A percentile compares a stretch with the other conserved stretches of the same genome.
These are phyloP conservation scores for Nitzschia palea DNA, from an alignment of 108 stramenopile genomes.

Conservation along the genomic window DNA sequence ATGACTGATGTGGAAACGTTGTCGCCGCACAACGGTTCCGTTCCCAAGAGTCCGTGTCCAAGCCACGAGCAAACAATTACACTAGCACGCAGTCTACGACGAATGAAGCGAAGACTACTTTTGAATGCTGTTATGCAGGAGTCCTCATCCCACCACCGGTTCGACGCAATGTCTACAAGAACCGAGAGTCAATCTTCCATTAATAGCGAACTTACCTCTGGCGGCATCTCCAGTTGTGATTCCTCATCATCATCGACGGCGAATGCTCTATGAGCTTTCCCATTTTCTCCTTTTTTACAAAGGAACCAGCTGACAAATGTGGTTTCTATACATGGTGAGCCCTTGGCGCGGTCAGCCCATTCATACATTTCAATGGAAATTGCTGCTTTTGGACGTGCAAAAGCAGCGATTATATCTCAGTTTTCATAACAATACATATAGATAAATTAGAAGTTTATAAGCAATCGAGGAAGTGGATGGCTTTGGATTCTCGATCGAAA, in stretches of 20 bases:
- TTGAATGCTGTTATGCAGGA: constrained; percentile 1
- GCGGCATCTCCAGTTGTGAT: too few relatives aligned
- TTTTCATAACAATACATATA: too few relatives aligned
- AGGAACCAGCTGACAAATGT: not conserved
- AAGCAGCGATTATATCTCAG: too few relatives aligned
- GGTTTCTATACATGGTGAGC: not conserved
- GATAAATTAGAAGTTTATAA: too few relatives aligned
- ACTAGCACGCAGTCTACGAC: not conserved
- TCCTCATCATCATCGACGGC: not conserved
- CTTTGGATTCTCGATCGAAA: too few relatives aligned
- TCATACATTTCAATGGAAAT: too few relatives aligned
- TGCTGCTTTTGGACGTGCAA: too few relatives aligned
- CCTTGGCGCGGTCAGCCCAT: too few relatives aligned
- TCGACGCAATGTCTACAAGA: not conserved
- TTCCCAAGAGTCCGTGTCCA: not conserved
- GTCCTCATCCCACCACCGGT: not conserved
- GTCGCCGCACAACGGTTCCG: not conserved
- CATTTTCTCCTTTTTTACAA: not conserved
- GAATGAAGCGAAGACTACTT: constrained; percentile 13
- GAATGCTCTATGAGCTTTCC: not conserved
- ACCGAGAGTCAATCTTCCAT: not conserved
- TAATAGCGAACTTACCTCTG: too few relatives aligned
- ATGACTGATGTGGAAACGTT: too few relatives aligned
- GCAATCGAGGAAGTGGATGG: too few relatives aligned
- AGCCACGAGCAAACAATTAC: not conserved